Percentiles rank a stretch among this genome's conserved stretches.
phyloP scores from a whole-genome alignment of 805 yeast genomes.

The Saccharomycopsis babjevae region DNA sequence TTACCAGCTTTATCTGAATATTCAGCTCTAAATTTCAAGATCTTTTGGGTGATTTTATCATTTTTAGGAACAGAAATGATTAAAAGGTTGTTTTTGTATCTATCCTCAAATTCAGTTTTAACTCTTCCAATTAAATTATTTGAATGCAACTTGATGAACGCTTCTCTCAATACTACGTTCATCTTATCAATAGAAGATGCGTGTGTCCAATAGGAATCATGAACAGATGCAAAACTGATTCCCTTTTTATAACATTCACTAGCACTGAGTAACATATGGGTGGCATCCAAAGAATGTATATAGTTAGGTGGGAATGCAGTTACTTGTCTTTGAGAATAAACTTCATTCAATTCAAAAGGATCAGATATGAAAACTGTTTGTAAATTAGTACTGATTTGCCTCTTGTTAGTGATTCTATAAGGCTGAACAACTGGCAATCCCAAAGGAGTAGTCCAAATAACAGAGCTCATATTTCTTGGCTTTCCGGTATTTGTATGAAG shows the following conservation, averaged over 20 bases:
- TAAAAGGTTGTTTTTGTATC: constrained; percentile 66
- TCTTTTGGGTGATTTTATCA: constrained; percentile 40
- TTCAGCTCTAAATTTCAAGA: constrained; percentile 39
- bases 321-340: constrained; percentile 80
- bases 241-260: constrained; percentile 55
- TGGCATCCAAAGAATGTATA: constrained; percentile 91
- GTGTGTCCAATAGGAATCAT: constrained; percentile 97
- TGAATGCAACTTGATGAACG: constrained; percentile 69
- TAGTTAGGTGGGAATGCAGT: constrained; percentile 94
- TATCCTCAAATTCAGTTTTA: constrained; percentile 66
- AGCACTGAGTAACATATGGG: constrained; percentile 92
- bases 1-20: constrained; percentile 42
- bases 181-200: constrained; percentile 70
- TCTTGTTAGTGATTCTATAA: constrained; percentile 59
- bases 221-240: constrained; percentile 84
- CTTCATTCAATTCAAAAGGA: constrained; percentile 76
- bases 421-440: constrained; percentile 98
- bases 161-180: constrained; percentile 62
- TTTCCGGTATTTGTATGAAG: constrained; percentile 21
- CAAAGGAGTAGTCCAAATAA: constrained; percentile 95
- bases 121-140: constrained; percentile 62
- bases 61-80: constrained; percentile 43
- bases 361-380: constrained; percentile 83
- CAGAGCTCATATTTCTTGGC: constrained; percentile 69
- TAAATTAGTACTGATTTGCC: constrained; percentile 65